Evolutionary conservation across 768 basidiomycete genomes (phyloP).

Genomic region (Dictyophora rubrovolvata): DNA sequence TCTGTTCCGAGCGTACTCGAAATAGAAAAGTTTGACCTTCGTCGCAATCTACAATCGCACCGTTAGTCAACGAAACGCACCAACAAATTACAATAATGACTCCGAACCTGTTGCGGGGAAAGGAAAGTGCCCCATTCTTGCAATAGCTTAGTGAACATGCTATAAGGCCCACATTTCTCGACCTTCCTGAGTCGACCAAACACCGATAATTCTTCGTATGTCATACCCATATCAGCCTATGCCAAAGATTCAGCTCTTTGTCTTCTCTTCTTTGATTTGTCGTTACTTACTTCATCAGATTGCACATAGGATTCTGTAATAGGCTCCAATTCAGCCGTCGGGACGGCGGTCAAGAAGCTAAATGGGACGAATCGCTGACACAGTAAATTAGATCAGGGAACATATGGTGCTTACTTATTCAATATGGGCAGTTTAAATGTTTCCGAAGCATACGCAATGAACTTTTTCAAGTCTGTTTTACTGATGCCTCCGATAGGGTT

Average conservation of each 20-base stretch:
- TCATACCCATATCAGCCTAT: constrained; percentile 98
- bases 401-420: constrained; percentile 40
- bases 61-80: constrained; percentile 8
- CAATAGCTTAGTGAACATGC: constrained; percentile 91
- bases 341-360: constrained; percentile 86
- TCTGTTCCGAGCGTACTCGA: constrained; percentile 89
- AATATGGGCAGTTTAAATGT: constrained; percentile 83
- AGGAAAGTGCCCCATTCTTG: constrained; percentile 86
- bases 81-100: background rate
- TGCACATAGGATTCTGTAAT: constrained; percentile 92
- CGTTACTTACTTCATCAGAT: constrained; percentile 69
- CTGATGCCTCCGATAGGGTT: constrained; percentile 98
- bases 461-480: constrained; percentile 94
- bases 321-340: constrained; percentile 94
- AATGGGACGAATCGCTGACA: background rate
- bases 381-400: constrained; percentile 1
- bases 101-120: constrained; percentile 67
- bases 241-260: constrained; percentile 2
- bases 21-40: constrained; percentile 96
- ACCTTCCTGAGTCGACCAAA: constrained; percentile 91
- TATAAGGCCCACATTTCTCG: constrained; percentile 96
- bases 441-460: constrained; percentile 74
- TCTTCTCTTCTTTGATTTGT: background rate
- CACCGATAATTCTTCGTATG: constrained; percentile 90
- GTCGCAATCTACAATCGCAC: constrained; percentile 63